These are phyloP conservation scores for Acacia confusa DNA, from an alignment of 306 rosid species.

Conservation along the genomic window DNA sequence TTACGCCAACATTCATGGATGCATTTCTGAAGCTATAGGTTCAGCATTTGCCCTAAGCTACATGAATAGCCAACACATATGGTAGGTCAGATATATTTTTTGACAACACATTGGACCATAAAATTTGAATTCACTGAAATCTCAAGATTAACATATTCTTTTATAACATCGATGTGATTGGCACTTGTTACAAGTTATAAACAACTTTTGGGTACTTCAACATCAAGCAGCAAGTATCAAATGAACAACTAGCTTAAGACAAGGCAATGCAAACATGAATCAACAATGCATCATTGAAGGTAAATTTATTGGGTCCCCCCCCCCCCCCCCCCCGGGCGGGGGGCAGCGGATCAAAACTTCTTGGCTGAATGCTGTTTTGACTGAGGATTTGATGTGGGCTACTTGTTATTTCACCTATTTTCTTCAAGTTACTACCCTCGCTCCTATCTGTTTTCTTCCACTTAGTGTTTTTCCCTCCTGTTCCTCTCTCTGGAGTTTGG, in stretches of 20 bases:
- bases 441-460: background rate
- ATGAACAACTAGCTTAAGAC: background rate
- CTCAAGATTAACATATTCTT: background rate
- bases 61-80: background rate
- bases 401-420: conserved; percentile 8
- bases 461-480: background rate
- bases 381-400: conserved; percentile 22
- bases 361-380: background rate
- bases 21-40: conserved; percentile 13
- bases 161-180: background rate
- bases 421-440: background rate
- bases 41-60: background rate
- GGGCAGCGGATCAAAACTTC: background rate
- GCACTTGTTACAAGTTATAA: background rate
- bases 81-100: background rate
- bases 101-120: background rate
- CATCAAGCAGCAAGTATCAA: background rate
- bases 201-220: background rate
- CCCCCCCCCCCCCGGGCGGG: no score
- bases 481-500: conserved; percentile 11
- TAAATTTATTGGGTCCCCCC: no score
- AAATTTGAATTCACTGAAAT: background rate
- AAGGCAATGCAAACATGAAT: conserved; percentile 7
- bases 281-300: background rate
- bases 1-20: background rate